Base-by-base conservation (phyloP, 2,329 filamentous ascomycete genomes). In the Ascochyta pisi region DNA sequence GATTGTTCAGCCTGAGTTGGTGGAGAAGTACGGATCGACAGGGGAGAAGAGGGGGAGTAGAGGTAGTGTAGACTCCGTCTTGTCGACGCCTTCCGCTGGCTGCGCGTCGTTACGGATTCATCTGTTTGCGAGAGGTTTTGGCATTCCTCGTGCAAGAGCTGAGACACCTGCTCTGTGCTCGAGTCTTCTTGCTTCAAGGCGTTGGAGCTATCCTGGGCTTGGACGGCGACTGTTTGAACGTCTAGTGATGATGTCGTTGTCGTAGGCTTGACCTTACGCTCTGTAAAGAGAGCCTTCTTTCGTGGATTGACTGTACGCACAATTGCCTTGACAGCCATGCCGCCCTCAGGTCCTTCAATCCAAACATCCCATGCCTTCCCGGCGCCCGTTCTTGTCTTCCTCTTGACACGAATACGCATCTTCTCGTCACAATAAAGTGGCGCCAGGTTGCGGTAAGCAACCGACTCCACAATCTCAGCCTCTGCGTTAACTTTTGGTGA, bases 381-480 rank as follows among this genome's bases (percentile, higher is more conserved):
- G 7, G 58, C 54, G 1, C 55, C n/a, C 15, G 37, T 50, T 8
- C 39, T 62, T 27, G 69, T 76, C n/a, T 74, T 75, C 54, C 75
- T 79, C 59, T 84, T 82, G 13, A 89, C 83, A 66, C 91, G 94
- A 4, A 97, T 81, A 27, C 76, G 85, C 76, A 96, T 80, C 46
- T 83, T 75, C 73, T 95, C 89, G 39, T 84, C 81, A 27, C 87
- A 90, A 73, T 92, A 96, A 19, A 98, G 78, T 13, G 94, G 93
- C 9, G 89, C 86, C 24, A 96, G 74, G 72, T 97, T 96, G 45
- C 86, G 85, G 74, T 98, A 98, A 49, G 89, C 82, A 47, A 97
- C 84, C 10, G 74, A 79, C 42, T 76, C 71, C 22, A 94, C 76
- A 43, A 77, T 73, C n/a, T 41, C 29, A 9, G 31, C 37, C 8